Percentiles rank a stretch among this genome's conserved stretches.
These are phyloP conservation scores for Fomitiporia mediterranea DNA, from an alignment of 1,284 basidiomycete genomes.

Conservation along the genomic window DNA sequence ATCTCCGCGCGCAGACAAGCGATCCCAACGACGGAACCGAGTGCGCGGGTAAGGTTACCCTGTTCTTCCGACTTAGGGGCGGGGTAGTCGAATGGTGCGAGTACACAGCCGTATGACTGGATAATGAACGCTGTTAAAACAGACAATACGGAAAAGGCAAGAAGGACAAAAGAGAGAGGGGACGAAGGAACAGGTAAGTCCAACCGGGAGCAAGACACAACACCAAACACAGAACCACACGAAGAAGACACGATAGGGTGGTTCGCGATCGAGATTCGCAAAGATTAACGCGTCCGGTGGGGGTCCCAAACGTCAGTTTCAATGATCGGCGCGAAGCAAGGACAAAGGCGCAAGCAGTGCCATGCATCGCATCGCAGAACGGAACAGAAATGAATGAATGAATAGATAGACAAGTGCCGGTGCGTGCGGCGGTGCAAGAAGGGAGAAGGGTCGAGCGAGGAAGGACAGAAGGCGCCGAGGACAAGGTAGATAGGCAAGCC, in stretches of 20 bases:
- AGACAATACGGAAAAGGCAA: constrained; percentile 12
- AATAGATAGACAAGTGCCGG: background rate
- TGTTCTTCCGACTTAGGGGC: constrained; percentile 56
- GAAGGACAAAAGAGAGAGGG: constrained; percentile 3
- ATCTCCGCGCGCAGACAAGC: constrained; percentile 89
- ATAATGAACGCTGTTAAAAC: constrained; percentile 96
- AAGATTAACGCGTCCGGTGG: background rate
- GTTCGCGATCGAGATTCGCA: constrained; percentile 8
- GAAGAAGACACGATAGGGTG: background rate
- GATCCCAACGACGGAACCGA: constrained; percentile 87
- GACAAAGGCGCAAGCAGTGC: too few species aligned
- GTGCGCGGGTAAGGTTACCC: constrained; percentile 80
- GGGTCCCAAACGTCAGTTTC: background rate
- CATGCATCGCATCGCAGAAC: background rate
- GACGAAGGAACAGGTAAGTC: background rate
- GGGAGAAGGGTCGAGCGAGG: background rate
- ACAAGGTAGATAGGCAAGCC: background rate
- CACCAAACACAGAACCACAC: background rate
- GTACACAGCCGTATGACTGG: constrained; percentile 84
- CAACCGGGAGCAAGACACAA: too few species aligned
- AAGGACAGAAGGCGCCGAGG: background rate
- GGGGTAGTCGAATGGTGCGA: constrained; percentile 56
- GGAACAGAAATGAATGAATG: constrained; percentile 1
- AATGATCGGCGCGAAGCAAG: constrained; percentile 18
- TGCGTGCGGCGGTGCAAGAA: constrained; percentile 12